phyloP scores from a whole-genome alignment of 2,329 filamentous ascomycete species.

The Talaromyces sp. region DNA sequence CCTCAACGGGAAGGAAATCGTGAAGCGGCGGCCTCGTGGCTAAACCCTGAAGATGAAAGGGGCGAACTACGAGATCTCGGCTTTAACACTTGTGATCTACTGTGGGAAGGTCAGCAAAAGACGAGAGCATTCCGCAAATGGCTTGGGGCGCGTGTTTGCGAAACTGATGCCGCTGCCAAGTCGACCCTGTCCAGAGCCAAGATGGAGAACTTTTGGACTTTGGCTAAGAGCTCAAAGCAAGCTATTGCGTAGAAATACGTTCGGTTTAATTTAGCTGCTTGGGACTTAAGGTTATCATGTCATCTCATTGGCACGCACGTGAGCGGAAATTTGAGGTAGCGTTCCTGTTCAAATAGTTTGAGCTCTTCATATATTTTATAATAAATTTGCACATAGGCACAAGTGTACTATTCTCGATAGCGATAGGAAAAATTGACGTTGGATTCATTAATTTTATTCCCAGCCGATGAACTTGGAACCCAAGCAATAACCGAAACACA shows the following conservation, averaged over 20 bases:
- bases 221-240: conserved; percentile 63
- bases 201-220: conserved; percentile 92
- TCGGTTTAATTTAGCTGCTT: neutral
- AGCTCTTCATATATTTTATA: neutral
- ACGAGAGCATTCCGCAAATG: conserved; percentile 76
- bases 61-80: conserved; percentile 76
- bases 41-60: conserved; percentile 70
- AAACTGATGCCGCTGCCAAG: conserved; percentile 83
- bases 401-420: neutral
- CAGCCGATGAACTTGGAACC: neutral
- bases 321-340: neutral
- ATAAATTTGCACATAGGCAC: neutral
- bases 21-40: conserved; percentile 62
- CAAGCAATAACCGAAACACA: neutral
- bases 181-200: conserved; percentile 73
- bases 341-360: neutral
- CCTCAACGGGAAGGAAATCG: conserved; percentile 28
- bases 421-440: neutral
- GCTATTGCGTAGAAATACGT: neutral
- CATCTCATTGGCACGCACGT: too few species aligned
- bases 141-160: conserved; percentile 76
- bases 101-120: conserved; percentile 90
- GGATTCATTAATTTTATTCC: neutral
- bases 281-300: neutral
- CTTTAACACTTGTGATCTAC: conserved; percentile 70